Evolutionary conservation across 169 alveolate genomes (phyloP).

Genomic region (Cryptosporidium baileyi): DNA sequence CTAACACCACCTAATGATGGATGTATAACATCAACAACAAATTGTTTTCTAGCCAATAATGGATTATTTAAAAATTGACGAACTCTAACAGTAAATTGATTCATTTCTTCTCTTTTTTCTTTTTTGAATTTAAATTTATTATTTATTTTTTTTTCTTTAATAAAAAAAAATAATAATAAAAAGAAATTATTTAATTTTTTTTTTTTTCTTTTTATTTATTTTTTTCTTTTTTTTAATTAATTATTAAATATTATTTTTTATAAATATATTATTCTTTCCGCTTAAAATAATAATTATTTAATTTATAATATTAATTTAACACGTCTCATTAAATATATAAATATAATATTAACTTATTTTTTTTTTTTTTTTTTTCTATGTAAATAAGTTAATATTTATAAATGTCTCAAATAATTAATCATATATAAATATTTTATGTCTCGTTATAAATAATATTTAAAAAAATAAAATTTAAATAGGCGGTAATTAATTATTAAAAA

Average conservation of each 20-base stretch:
- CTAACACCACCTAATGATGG: conserved; percentile 91
- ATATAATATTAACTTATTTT: not conserved
- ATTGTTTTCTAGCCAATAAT: conserved; percentile 89
- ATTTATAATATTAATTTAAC: not conserved
- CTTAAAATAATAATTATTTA: too few relatives aligned
- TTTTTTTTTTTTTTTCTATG: not conserved
- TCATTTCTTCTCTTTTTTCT: conserved; percentile 4
- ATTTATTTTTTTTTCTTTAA: not conserved
- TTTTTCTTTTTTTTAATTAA: not conserved
- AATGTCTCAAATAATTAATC: too few relatives aligned
- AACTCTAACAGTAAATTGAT: conserved; percentile 81
- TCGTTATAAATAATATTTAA: too few relatives aligned
- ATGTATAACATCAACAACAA: conserved; percentile 90
- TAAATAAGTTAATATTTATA: too few relatives aligned
- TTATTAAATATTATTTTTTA: too few relatives aligned
- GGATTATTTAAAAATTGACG: conserved; percentile 89
- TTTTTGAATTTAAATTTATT: not conserved
- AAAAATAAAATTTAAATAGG: too few relatives aligned
- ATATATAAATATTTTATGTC: too few relatives aligned
- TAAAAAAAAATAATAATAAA: not conserved
- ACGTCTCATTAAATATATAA: not conserved
- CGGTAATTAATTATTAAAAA: too few relatives aligned
- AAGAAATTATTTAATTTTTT: not conserved
- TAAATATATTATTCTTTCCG: too few relatives aligned
- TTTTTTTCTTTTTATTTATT: not conserved